Evolutionary conservation across 345 rosid species (phyloP), one percentile per base, ranked within the genome.

Genomic region (Eucalyptus polyanthemos): DNA sequence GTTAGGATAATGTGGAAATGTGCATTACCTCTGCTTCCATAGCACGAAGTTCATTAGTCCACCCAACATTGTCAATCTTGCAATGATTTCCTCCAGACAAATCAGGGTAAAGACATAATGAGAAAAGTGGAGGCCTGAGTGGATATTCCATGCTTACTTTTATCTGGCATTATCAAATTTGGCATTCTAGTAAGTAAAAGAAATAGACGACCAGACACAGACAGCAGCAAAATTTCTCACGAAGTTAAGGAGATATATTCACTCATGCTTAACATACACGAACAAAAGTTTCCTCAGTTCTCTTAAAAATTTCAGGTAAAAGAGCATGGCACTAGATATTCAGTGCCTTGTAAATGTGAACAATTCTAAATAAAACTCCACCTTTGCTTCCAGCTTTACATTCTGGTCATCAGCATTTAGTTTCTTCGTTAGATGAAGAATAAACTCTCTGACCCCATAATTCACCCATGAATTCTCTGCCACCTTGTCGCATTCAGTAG

Each of bases 61-160:
- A 92, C 90, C 92, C 93, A 88, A 89, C 92, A 91, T 89, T 67
- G 87, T 90, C 92, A 76, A 76, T 80, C 88, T 91, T 49, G 53
- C 86, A 81, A 89, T 37, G 83, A 76, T 37, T 90, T 90, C 92
- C 94, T 91, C 89, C 94, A 58, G 91, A 81, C 72, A 90, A 89
- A 37, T 25, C 86, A 81, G 91, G 67, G 89, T 60, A 89, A 62
- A 96, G 93, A 91, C 92, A 93, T 91, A 98, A 29, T 83, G 93
- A 88, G 92, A 98, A 96, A 56, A 93, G 90, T 53, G 99, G 98
- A 80, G 99, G 98, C 91, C 98, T 94, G 34, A 96, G 95, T 91
- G 99, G 99, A 93, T 95, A 96, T 94, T 98, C 99, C 94, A 91
- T 92, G 95, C 97, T 94, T 91, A 97, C 92, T 62, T 89, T 90